Conservation (phyloP, 2,329 filamentous ascomycete genomes). For the Stemphylium vesicarium region DNA sequence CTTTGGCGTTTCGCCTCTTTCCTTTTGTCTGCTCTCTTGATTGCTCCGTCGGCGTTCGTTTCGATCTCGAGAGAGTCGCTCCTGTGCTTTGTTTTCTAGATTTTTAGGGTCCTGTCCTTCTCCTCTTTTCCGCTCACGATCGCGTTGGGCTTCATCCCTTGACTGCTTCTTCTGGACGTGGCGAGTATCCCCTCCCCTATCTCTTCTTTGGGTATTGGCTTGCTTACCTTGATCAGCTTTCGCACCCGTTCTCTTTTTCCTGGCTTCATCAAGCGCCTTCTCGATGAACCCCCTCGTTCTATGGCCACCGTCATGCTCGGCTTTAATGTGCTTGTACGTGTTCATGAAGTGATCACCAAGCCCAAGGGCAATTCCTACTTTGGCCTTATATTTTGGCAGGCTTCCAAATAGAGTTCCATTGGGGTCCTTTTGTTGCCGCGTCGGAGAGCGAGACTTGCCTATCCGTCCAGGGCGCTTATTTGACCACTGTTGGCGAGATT, state of each 20-base stretch:
- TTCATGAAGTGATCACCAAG: conserved; percentile 25
- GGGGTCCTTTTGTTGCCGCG: conserved; percentile 10
- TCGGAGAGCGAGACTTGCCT: conserved; percentile 1
- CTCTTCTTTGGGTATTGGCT: background rate
- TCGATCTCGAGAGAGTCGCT: background rate
- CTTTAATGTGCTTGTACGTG: conserved; percentile 31
- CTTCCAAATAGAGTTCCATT: conserved; percentile 25
- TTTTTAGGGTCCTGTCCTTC: background rate
- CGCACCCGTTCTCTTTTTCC: conserved; percentile 8
- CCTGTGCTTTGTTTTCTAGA: background rate
- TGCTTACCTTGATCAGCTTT: background rate
- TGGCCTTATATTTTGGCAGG: conserved; percentile 26
- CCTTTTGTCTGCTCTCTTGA: background rate
- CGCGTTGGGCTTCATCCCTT: background rate
- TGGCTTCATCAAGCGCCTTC: conserved; percentile 16
- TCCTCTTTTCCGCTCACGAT: background rate
- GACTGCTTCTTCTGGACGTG: background rate
- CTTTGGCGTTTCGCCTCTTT: background rate
- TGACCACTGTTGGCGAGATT: too few relatives aligned
- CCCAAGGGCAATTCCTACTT: conserved; percentile 22
- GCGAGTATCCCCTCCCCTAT: background rate
- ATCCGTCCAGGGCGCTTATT: background rate
- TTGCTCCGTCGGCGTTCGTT: background rate
- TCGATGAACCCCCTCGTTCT: conserved; percentile 21
- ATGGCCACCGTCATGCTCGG: conserved; percentile 24